A percentile compares a stretch with the other conserved stretches of the same genome.
Conservation (phyloP, 495 filamentous ascomycete genomes). For the Hypoxylon cercidicola region DNA sequence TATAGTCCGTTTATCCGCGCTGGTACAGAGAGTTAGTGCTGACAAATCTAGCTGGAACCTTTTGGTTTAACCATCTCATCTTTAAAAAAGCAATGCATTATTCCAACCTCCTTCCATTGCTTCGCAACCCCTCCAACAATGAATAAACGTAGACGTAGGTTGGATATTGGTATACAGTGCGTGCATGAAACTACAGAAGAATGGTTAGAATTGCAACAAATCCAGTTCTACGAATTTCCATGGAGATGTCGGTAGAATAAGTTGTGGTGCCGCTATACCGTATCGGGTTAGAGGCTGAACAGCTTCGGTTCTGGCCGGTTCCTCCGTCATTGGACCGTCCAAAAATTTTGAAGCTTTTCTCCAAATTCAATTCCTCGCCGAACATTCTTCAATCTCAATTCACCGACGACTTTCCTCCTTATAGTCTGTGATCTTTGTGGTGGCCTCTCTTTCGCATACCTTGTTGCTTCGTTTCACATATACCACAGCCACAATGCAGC, state of each 20-base stretch:
- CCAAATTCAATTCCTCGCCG: slow-evolving; percentile 28
- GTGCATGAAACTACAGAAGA: too few species aligned
- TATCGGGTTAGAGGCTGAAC: slow-evolving; percentile 30
- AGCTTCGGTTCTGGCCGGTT: slow-evolving; percentile 40
- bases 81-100: background rate
- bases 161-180: too few species aligned
- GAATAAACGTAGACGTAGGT: too few species aligned
- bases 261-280: slow-evolving; percentile 26
- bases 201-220: slow-evolving; percentile 33
- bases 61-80: too few species aligned
- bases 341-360: slow-evolving; percentile 51
- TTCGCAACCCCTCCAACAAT: background rate
- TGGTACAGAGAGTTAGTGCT: slow-evolving; percentile 9
- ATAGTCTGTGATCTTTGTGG: slow-evolving; percentile 29
- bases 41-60: slow-evolving; percentile 12
- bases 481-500: slow-evolving; percentile 69
- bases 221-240: slow-evolving; percentile 47
- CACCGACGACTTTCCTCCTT: slow-evolving; percentile 16
- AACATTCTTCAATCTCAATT: slow-evolving; percentile 24
- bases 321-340: slow-evolving; percentile 40
- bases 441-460: slow-evolving; percentile 43
- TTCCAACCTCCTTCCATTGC: background rate
- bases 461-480: slow-evolving; percentile 41
- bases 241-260: slow-evolving; percentile 13
- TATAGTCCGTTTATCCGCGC: slow-evolving; percentile 4